Evolutionary conservation across 495 filamentous ascomycete species (phyloP).

Genomic region (Thermothielavioides terrestris): DNA sequence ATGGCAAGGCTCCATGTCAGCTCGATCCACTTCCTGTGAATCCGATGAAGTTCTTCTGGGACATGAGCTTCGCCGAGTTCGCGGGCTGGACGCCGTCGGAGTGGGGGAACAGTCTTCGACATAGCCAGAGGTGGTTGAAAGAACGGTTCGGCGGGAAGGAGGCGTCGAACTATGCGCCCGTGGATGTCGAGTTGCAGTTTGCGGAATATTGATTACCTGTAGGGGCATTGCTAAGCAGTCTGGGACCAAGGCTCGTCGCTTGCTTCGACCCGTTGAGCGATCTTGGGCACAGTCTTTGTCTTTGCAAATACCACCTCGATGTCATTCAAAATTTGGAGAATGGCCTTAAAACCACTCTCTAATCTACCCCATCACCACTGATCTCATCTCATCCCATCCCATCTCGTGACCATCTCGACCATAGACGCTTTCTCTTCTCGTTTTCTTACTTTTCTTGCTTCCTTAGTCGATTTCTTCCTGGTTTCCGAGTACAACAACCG

Average conservation of each 20-base stretch:
- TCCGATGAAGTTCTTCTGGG: conserved; percentile 3
- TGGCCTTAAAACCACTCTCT: conserved; percentile 15
- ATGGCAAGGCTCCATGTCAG: not conserved
- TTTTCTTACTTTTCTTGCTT: too few species aligned
- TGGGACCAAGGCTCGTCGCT: conserved; percentile 25
- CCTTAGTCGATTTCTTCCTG: too few species aligned
- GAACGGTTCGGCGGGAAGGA: not conserved
- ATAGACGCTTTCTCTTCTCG: too few species aligned
- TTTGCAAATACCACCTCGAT: conserved; percentile 10
- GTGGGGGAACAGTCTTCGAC: not conserved
- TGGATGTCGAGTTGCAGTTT: not conserved
- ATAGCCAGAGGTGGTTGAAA: not conserved
- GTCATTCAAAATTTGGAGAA: conserved; percentile 13
- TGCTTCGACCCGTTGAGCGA: conserved; percentile 33
- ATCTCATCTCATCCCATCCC: too few species aligned
- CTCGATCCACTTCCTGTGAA: not conserved
- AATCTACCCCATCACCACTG: too few species aligned
- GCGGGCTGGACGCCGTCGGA: not conserved
- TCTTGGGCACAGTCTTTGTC: conserved; percentile 3
- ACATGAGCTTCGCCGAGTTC: not conserved
- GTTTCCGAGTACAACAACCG: too few species aligned
- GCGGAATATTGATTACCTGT: not conserved
- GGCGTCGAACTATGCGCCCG: not conserved
- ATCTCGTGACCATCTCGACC: too few species aligned
- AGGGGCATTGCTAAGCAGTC: conserved; percentile 18